Conservation (phyloP, 306 rosid species). For the Ochetophila trinervis region DNA sequence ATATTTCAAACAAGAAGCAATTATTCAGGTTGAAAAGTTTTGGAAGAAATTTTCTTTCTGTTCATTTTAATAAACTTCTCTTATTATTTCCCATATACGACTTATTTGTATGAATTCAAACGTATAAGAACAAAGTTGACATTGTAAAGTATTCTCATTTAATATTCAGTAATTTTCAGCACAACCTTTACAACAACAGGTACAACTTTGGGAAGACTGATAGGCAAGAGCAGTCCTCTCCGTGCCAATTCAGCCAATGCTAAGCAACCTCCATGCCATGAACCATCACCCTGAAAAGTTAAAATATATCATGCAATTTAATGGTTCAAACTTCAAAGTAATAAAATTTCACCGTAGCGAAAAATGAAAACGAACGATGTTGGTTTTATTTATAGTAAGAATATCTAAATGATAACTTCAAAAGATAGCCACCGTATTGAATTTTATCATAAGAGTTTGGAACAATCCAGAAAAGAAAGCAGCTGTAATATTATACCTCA, state of each 20-base stretch:
- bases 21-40: too few species aligned
- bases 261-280: slow-evolving; percentile 99
- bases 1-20: too few species aligned
- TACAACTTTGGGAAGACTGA: slow-evolving; percentile 77
- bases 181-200: slow-evolving; percentile 88
- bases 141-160: not conserved
- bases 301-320: slow-evolving; percentile 4
- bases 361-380: not conserved
- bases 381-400: not conserved
- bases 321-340: slow-evolving; percentile 4
- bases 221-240: slow-evolving; percentile 87
- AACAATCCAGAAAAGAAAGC: slow-evolving; percentile 23
- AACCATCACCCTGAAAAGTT: slow-evolving; percentile 84
- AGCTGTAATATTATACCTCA: slow-evolving; percentile 54
- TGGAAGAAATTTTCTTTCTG: too few species aligned
- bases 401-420: not conserved
- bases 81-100: too few species aligned
- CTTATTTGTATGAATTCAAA: not conserved
- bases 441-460: not conserved
- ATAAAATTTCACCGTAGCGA: not conserved
- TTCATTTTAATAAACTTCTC: too few species aligned
- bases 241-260: slow-evolving; percentile 99
- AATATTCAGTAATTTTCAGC: not conserved
- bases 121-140: not conserved
- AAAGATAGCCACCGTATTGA: not conserved